Percentiles rank a stretch among this genome's conserved stretches.
These are phyloP conservation scores for Angomonas deanei DNA, from an alignment of 208 protist species.

Conservation along the genomic window DNA sequence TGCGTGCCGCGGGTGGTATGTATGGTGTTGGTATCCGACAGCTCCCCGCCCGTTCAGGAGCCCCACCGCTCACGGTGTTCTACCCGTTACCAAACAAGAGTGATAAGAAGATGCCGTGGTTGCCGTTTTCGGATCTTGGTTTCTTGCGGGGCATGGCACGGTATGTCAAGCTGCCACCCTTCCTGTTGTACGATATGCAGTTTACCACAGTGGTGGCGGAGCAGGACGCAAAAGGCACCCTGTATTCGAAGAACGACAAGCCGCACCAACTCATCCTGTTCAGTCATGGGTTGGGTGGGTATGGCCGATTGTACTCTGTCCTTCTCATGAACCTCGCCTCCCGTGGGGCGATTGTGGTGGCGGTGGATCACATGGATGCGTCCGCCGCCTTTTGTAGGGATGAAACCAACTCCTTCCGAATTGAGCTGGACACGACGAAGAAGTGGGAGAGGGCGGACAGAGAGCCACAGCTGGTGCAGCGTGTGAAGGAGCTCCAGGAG, in stretches of 20 bases:
- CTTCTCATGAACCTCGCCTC: constrained; percentile 65
- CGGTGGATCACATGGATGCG: constrained; percentile 71
- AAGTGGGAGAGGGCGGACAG: constrained; percentile 31
- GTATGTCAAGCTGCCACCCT: constrained; percentile 40
- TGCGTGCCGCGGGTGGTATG: constrained; percentile 40
- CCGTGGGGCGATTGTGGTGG: constrained; percentile 64
- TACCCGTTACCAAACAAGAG: constrained; percentile 40
- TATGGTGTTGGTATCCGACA: constrained; percentile 43
- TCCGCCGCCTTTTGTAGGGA: constrained; percentile 77
- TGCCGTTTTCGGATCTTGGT: constrained; percentile 54
- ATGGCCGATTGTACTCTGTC: constrained; percentile 54
- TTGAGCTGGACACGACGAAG: constrained; percentile 24
- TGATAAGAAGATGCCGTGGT: constrained; percentile 19
- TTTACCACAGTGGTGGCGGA: constrained; percentile 25
- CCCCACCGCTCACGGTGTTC: constrained; percentile 56
- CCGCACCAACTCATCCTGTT: constrained; percentile 58
- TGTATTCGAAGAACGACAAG: constrained; percentile 25
- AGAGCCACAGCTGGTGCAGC: constrained; percentile 48
- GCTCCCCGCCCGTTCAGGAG: constrained; percentile 16
- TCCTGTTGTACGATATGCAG: constrained; percentile 44
- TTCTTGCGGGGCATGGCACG: constrained; percentile 54
- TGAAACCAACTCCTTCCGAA: constrained; percentile 11
- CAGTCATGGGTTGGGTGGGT: constrained; percentile 74
- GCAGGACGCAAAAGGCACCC: constrained; percentile 14
- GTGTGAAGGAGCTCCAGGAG: constrained; percentile 37